These are phyloP conservation scores for Alternaria hordeiaustralica DNA, from an alignment of 2,329 filamentous ascomycete species.

Conservation along the genomic window DNA sequence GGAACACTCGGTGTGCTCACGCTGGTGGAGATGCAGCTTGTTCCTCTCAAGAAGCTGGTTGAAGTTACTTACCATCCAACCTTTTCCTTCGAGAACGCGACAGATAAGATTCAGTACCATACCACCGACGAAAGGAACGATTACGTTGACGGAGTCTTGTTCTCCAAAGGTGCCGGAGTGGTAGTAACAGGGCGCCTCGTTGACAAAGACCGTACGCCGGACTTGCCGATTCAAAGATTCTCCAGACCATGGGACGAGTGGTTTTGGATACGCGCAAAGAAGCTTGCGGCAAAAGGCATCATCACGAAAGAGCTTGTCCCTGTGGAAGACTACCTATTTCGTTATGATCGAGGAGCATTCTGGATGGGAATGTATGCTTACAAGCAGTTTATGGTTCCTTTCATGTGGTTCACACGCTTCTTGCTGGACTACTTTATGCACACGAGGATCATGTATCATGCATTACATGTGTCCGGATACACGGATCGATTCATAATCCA, in stretches of 20 bases:
- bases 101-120: conserved; percentile 56
- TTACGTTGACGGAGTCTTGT: conserved; percentile 73
- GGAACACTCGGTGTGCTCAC: conserved; percentile 69
- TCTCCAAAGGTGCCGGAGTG: conserved; percentile 60
- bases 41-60: conserved; percentile 62
- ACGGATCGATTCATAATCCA: conserved; percentile 66
- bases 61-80: conserved; percentile 67
- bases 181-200: conserved; percentile 66
- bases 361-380: conserved; percentile 68
- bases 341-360: conserved; percentile 69
- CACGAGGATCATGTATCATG: conserved; percentile 68
- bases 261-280: conserved; percentile 72
- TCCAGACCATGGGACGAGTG: conserved; percentile 67
- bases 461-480: conserved; percentile 64
- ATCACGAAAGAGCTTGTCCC: conserved; percentile 52
- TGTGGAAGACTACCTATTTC: conserved; percentile 64
- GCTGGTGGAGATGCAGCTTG: conserved; percentile 63
- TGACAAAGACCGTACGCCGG: conserved; percentile 46
- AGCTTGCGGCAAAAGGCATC: conserved; percentile 9
- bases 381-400: conserved; percentile 64
- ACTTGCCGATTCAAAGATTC: conserved; percentile 53
- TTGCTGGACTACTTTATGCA: conserved; percentile 67
- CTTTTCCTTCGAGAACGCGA: conserved; percentile 57
- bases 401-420: conserved; percentile 64
- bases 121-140: conserved; percentile 56